Conservation (phyloP, 345 rosid species). For the Salix arbutifolia region DNA sequence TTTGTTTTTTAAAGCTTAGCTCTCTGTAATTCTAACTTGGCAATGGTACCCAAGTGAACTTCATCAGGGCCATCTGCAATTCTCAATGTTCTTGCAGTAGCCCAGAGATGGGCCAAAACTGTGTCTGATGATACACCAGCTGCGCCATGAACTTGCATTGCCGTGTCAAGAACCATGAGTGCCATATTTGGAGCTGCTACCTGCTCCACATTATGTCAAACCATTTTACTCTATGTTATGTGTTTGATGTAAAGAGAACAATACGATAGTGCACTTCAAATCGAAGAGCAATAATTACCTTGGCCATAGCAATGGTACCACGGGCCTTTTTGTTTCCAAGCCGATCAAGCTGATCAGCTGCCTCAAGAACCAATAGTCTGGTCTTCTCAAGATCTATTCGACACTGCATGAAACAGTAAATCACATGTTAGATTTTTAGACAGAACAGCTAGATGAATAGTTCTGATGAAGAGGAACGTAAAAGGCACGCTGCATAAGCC, state of each 20-base stretch:
- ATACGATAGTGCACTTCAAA: background rate
- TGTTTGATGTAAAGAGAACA: background rate
- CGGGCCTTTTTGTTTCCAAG: slow-evolving; percentile 86
- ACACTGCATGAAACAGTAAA: slow-evolving; percentile 45
- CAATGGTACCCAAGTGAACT: slow-evolving; percentile 89
- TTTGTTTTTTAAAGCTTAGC: slow-evolving; percentile 54
- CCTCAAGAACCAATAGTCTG: slow-evolving; percentile 78
- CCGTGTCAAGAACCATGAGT: slow-evolving; percentile 73
- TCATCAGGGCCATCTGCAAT: slow-evolving; percentile 93
- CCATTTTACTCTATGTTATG: background rate
- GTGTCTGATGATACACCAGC: slow-evolving; percentile 82
- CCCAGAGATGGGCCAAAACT: slow-evolving; percentile 81
- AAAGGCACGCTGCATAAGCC: background rate
- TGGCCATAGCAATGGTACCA: slow-evolving; percentile 86
- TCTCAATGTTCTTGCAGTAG: slow-evolving; percentile 75
- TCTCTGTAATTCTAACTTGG: slow-evolving; percentile 68
- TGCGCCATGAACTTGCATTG: slow-evolving; percentile 91
- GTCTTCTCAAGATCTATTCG: slow-evolving; percentile 79
- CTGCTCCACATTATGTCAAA: slow-evolving; percentile 31
- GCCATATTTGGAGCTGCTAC: slow-evolving; percentile 98
- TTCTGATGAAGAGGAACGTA: background rate
- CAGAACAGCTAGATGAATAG: background rate
- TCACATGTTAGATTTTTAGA: background rate
- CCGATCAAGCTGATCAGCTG: slow-evolving; percentile 87
- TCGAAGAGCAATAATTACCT: slow-evolving; percentile 38